Base-by-base conservation (phyloP, 768 basidiomycete species). In the Leccinum pellstonianum region DNA sequence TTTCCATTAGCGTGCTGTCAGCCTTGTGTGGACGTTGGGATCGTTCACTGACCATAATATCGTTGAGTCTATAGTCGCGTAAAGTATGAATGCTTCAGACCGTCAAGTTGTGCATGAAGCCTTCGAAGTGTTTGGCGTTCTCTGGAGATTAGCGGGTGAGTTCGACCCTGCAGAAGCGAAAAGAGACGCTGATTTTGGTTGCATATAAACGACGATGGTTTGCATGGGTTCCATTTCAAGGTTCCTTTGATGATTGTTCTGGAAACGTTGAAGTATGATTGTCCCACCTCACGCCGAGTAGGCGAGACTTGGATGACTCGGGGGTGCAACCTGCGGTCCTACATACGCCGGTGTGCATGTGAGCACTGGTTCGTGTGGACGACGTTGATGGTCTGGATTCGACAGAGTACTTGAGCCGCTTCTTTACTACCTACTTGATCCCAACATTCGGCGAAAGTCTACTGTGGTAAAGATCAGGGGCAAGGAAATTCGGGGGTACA, bases 301-400 rank as follows among this genome's bases (percentile, higher is more conserved):
- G 92, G 91, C 12, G 96, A 98, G 73, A 94, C 94, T 0, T 99
- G 97, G 97, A 94, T 99, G 90, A 84, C 27, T 27, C 27, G 27
- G 27, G 27, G 95, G 25, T 94, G 93, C 68, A 93, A 87, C 66
- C 79, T 97, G 31, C 91, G 90, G 70, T 95, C 93, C 2, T 96
- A 96, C 70, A 78, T 94, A 59, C 85, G 95, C 27, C 27, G 27
- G 94, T 95, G 73, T 35, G 56, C 11, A n/a, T 47, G 2, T 3
- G 9, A 27, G 7, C 11, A 29, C 21, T 54, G 17, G 25, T 58
- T 19, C 29, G 41, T 27, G 46, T 25, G n/a, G 23, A 41, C 11
- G 17, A 31, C 3, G 31, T 55, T 70, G 43, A 62, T 9, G 4
- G 25, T 29, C 23, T 9, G 7, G 19, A 25, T 54, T n/a, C 14